Conservation (phyloP, 2,329 filamentous ascomycete genomes). For the Fusarium falciforme region DNA sequence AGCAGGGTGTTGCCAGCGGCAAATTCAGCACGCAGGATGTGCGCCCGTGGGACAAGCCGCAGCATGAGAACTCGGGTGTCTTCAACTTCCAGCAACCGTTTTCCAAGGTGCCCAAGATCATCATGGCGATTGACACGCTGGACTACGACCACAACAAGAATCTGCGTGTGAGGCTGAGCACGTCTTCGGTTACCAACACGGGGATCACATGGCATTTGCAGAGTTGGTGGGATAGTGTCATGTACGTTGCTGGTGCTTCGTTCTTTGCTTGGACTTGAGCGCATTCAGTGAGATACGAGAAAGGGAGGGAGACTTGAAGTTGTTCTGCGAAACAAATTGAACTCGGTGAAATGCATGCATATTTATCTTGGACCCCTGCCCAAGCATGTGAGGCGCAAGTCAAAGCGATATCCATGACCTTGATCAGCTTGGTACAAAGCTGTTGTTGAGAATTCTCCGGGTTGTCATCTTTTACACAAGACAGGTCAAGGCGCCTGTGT, state of each 20-base stretch:
- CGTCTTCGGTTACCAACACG: background rate
- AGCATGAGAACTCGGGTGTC: background rate
- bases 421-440: background rate
- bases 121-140: slow-evolving; percentile 8
- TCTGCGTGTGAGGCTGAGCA: slow-evolving; percentile 5
- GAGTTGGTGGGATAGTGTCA: slow-evolving; percentile 2
- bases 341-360: background rate
- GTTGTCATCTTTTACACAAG: too few species aligned
- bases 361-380: background rate
- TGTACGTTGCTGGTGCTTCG: slow-evolving; percentile 2
- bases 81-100: background rate
- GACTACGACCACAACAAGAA: background rate
- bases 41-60: background rate
- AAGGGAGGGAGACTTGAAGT: background rate
- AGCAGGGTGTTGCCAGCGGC: slow-evolving; percentile 15
- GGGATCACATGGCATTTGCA: slow-evolving; percentile 18
- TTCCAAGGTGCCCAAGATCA: slow-evolving; percentile 1
- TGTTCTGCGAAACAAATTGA: background rate
- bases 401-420: too few species aligned
- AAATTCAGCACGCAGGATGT: slow-evolving; percentile 16
- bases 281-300: background rate
- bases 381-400: too few species aligned
- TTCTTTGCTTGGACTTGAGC: slow-evolving; percentile 8
- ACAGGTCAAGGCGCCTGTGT: too few species aligned
- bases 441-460: too few species aligned